phyloP scores from a whole-genome alignment of 192 early-diverging fungal species.

The Linnemannia schmuckeri region DNA sequence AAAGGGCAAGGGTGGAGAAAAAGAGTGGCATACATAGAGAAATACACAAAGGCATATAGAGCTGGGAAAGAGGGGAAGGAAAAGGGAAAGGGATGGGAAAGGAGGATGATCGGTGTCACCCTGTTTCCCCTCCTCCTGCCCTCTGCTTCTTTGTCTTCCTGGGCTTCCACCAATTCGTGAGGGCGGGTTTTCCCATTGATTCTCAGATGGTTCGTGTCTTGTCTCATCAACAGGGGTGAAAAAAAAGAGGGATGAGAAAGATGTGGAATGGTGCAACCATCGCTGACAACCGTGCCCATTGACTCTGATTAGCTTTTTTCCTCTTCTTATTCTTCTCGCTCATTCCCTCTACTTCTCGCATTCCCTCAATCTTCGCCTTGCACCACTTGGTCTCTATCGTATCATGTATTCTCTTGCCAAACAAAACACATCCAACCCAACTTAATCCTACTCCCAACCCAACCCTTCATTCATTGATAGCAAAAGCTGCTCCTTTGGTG shows the following conservation, averaged over 20 bases:
- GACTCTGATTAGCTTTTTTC: neutral
- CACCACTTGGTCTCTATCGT: too few relatives aligned
- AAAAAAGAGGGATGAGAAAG: neutral
- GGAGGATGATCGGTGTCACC: neutral
- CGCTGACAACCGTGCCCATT: constrained; percentile 1
- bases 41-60: neutral
- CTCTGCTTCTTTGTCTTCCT: neutral
- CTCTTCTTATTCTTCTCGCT: neutral
- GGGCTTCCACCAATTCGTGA: neutral
- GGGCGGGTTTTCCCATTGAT: neutral
- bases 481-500: neutral
- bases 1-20: neutral
- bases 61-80: neutral
- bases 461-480: too few relatives aligned
- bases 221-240: too few relatives aligned
- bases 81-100: neutral
- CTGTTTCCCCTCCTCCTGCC: neutral
- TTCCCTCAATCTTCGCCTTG: too few relatives aligned
- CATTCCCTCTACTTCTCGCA: neutral
- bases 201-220: neutral
- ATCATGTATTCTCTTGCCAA: too few relatives aligned
- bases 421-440: too few relatives aligned
- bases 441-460: too few relatives aligned
- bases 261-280: neutral
- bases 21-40: neutral